Conservation (phyloP, 208 protist genomes). For the Wallacemonas collosoma region DNA sequence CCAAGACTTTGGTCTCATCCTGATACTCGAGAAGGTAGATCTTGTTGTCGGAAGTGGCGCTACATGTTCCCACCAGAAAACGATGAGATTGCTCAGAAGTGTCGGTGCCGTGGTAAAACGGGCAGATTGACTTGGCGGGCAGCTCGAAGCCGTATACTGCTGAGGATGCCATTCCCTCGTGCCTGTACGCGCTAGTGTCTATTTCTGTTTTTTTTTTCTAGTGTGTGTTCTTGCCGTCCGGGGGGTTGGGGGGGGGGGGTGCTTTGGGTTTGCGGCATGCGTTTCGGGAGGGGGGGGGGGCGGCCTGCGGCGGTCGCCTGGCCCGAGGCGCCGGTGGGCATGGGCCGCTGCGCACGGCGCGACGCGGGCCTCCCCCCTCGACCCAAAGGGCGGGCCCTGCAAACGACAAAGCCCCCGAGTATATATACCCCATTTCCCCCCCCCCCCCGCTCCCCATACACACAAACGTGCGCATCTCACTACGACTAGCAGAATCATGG, state of each 20-base stretch:
- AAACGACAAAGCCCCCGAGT: too few relatives aligned
- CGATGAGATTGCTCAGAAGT: conserved; percentile 42
- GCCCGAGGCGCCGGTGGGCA: too few relatives aligned
- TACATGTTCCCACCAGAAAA: conserved; percentile 76
- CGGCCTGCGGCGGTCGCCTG: too few relatives aligned
- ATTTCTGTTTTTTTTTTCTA: background rate
- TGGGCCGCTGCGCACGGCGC: too few relatives aligned
- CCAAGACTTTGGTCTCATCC: conserved; percentile 58
- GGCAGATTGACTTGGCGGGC: conserved; percentile 48
- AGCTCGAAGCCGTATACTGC: conserved; percentile 67
- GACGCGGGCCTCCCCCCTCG: too few relatives aligned
- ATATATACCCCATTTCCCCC: background rate
- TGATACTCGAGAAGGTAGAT: conserved; percentile 79
- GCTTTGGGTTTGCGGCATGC: too few relatives aligned
- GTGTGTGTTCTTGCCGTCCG: background rate
- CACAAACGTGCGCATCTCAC: too few relatives aligned
- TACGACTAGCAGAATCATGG: background rate
- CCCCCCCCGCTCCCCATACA: background rate
- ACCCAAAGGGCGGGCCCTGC: too few relatives aligned
- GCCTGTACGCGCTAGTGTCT: too few relatives aligned
- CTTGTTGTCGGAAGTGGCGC: conserved; percentile 56
- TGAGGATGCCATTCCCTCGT: conserved; percentile 33
- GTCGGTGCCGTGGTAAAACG: conserved; percentile 57
- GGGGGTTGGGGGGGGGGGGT: too few relatives aligned
- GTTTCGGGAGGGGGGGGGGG: too few relatives aligned